Evolutionary conservation across 352 stramenopile species (phyloP), one percentile per base, ranked within the genome.

Genomic region (Pythium guiyangense): DNA sequence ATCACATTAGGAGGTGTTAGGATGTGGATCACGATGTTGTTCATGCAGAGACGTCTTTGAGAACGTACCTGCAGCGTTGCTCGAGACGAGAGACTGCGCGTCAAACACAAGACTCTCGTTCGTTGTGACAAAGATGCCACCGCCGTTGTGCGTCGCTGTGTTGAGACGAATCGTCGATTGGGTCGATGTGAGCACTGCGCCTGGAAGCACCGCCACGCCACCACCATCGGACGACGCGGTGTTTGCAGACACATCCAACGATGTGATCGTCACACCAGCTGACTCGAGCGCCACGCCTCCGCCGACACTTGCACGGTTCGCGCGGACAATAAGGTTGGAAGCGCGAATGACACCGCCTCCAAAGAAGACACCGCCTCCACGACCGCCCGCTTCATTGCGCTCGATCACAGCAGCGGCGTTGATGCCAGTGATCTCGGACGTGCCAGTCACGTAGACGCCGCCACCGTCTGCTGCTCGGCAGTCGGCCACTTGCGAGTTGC

Each of bases 91-190:
- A 0, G 71, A 88, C 18, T 25, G 20, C 0, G 43, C 22, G 29
- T 70, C 67, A 35, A 73, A 74, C 2, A 43, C 35, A 8, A 81
- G 60, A 3, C 61, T 73, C 9, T 69, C 75, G 44, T 79, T 83
- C 0, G 76, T 69, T 4, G 54, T 57, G 20, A 81, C 43, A 11
- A 64, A 69, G 22, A 89, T 20, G 2, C 76, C 79, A 1, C 79
- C 79, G 20, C 79, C 79, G 49, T 70, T 59, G 0, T 53, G 46
- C 11, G 9, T 34, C 0, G 79, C 79, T n/a, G 17, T 42, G 22
- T 87, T 87, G 5, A 15, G 49, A 0, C 6, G 37, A 18, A 84
- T 52, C 0, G 5, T 48, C 10, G 77, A 60, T 3, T 43, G 34
- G 1, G 47, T 37, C 0, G 69, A 50, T 0, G 46, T 37, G 2